Percentiles rank a stretch among this genome's conserved stretches.
Evolutionary conservation across 2,329 filamentous ascomycete genomes (phyloP).

Genomic region (Sarocladium strictum): DNA sequence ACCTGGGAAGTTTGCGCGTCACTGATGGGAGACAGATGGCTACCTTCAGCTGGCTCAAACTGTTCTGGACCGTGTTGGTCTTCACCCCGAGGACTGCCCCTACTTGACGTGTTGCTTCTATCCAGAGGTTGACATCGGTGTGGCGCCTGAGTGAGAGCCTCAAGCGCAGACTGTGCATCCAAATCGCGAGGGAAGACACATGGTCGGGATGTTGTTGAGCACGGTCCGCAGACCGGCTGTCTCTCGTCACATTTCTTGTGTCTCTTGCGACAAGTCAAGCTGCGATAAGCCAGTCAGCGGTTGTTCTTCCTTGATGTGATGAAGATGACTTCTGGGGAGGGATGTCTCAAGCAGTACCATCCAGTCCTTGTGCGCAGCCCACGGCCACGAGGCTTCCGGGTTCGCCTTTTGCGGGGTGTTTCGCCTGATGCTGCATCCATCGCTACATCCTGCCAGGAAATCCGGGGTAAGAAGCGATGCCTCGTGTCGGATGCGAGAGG

Average conservation of each 20-base stretch:
- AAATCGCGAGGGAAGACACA: constrained; percentile 16
- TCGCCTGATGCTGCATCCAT: neutral
- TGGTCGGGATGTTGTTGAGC: constrained; percentile 16
- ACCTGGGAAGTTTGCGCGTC: neutral
- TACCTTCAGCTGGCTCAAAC: neutral
- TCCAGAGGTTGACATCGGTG: neutral
- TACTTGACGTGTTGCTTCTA: neutral
- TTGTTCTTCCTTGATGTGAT: no score
- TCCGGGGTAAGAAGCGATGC: constrained; percentile 3
- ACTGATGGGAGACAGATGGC: constrained; percentile 4
- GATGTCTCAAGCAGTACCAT: constrained; percentile 20
- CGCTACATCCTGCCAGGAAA: neutral
- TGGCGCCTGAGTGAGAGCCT: constrained; percentile 4
- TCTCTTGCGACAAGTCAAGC: constrained; percentile 36
- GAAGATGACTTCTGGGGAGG: no score
- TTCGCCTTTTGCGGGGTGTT: constrained; percentile 14
- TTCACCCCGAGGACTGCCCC: neutral
- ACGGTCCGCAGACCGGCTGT: constrained; percentile 21
- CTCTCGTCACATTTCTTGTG: constrained; percentile 46
- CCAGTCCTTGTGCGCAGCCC: constrained; percentile 38
- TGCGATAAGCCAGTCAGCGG: constrained; percentile 12
- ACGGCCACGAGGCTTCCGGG: constrained; percentile 32
- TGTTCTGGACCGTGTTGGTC: neutral
- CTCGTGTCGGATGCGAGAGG: neutral
- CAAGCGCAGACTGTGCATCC: constrained; percentile 5